Base-by-base conservation (phyloP, 805 yeast species). In the Zygosaccharomyces pseudorouxii region DNA sequence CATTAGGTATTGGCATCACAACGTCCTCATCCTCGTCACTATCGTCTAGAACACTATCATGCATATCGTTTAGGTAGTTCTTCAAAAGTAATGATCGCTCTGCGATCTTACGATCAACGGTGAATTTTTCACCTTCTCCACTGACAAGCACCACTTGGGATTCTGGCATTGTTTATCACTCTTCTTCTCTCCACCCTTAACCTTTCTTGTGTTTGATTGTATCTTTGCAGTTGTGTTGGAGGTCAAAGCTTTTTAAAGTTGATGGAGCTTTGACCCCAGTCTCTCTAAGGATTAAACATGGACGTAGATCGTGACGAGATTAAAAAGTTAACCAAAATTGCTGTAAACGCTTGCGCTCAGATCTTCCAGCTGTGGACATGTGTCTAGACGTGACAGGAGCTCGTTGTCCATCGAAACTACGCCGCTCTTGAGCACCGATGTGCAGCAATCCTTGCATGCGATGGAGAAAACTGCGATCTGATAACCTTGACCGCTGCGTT, bases 291-390 rank as follows among this genome's bases (percentile, higher is more conserved):
- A 25, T 25, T 9, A 18, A 12, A 38, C 10, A 38, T 20, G 29
- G 22, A 41, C 44, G 44, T 41, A 41, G 9, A 41, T 28, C 29
- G 44, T 41, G 44, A 41, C 37, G 44, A 20, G 35, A 41, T 2
- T 12, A 18, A 3, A 23, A 5, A 22, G 5, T 18, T 22, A 50
- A 22, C 62, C 60, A 56, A 86, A 87, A 60, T 89, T 89, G 16
- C 96, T 84, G 65, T 90, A 90, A 7, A 90, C 90, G 55, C 89
- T 77, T 4, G 97, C 97, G 68, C 96, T 84, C 56, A 90, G 76
- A 51, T 89, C 96, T 55, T 87, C 95, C 49, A 90, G 74, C 54
- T 82, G 89, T 3, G 54, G 51, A 2, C 62, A 52, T 8, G 60
- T 38, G 40, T 64, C 64, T 11, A 64, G 46, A 16, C 58, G 49